Conservation (phyloP, 2,329 filamentous ascomycete species). For the Beauveria asiatica region DNA sequence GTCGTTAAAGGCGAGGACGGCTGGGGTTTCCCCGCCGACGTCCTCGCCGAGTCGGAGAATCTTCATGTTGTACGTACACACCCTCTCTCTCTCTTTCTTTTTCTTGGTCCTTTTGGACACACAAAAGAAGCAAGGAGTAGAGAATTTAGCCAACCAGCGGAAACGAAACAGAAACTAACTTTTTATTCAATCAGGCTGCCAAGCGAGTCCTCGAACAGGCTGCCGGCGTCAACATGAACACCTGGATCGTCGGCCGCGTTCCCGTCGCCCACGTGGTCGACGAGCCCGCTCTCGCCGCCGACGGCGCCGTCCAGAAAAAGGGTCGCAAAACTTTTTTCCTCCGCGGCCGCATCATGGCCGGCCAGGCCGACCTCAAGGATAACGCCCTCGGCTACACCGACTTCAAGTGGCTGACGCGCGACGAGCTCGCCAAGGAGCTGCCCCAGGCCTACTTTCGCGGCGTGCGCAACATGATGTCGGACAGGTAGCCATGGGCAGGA, state of each 20-base stretch:
- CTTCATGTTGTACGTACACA: slow-evolving; percentile 64
- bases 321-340: slow-evolving; percentile 91
- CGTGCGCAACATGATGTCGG: slow-evolving; percentile 75
- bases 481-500: slow-evolving; percentile 46
- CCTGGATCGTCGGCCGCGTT: slow-evolving; percentile 88
- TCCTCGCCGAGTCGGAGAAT: slow-evolving; percentile 61
- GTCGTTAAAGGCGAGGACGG: slow-evolving; percentile 66
- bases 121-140: background rate
- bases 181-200: slow-evolving; percentile 53
- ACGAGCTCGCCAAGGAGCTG: slow-evolving; percentile 69
- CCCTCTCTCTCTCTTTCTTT: background rate
- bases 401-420: slow-evolving; percentile 87
- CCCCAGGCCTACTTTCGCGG: slow-evolving; percentile 60
- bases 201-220: slow-evolving; percentile 68
- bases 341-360: slow-evolving; percentile 93
- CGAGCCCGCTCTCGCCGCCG: slow-evolving; percentile 38
- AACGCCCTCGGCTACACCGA: slow-evolving; percentile 69
- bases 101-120: background rate
- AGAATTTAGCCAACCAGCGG: too few species aligned
- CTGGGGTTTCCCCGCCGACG: slow-evolving; percentile 77
- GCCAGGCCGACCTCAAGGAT: slow-evolving; percentile 71
- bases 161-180: background rate
- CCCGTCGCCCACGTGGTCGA: slow-evolving; percentile 73
- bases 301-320: slow-evolving; percentile 33
- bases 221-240: slow-evolving; percentile 94